A percentile compares a stretch with the other conserved stretches of the same genome.
Conservation (phyloP, 1,139 yeast genomes). For the Hemisphaericaspora xylanilytica region DNA sequence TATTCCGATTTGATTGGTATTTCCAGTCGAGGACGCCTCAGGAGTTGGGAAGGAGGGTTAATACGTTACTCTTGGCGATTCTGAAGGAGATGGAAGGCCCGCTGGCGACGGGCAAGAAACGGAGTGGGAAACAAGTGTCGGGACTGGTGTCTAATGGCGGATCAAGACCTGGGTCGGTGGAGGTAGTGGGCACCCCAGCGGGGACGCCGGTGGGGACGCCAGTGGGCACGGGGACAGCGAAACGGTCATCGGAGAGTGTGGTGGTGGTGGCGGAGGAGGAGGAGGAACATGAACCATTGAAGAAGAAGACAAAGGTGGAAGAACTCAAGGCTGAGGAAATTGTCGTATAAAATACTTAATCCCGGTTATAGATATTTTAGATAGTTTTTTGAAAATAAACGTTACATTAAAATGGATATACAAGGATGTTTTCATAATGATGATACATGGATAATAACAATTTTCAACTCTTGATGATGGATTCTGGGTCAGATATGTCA, state of each 20-base stretch:
- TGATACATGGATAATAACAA: not conserved
- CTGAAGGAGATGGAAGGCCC: constrained; percentile 80
- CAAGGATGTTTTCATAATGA: not conserved
- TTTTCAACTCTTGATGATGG: not conserved
- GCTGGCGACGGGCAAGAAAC: not conserved
- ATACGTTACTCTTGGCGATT: constrained; percentile 73
- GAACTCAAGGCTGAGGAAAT: not conserved
- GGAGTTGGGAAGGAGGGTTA: constrained; percentile 79
- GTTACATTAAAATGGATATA: not conserved
- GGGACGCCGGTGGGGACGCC: not conserved
- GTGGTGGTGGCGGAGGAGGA: not conserved
- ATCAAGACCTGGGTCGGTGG: constrained; percentile 36
- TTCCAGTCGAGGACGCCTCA: constrained; percentile 79
- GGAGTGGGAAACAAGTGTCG: too few relatives aligned
- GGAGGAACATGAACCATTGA: not conserved
- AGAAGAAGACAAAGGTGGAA: not conserved
- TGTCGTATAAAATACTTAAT: not conserved
- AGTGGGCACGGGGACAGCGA: too few relatives aligned
- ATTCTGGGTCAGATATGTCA: constrained; percentile 5
- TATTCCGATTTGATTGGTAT: constrained; percentile 89
- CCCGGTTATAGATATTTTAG: too few relatives aligned
- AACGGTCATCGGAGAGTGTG: not conserved
- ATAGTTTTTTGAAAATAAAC: too few relatives aligned
- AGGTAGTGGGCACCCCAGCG: constrained; percentile 10
- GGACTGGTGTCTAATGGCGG: constrained; percentile 29